A percentile compares a stretch with the other conserved stretches of the same genome.
Conservation (phyloP, 2,329 filamentous ascomycete species). For the Cordyceps fumosorosea region DNA sequence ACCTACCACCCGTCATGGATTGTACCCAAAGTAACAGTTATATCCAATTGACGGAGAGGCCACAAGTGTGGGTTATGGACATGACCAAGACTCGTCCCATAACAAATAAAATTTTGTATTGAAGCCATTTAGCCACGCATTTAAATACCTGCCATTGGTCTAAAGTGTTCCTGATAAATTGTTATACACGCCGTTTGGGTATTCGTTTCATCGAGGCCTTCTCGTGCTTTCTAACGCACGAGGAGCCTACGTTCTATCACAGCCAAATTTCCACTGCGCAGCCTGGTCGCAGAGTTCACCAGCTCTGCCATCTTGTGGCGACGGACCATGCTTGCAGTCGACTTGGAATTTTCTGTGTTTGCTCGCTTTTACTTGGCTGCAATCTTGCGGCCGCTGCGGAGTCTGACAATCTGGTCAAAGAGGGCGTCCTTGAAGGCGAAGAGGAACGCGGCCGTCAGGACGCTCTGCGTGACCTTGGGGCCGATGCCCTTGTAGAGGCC, state of each 20-base stretch:
- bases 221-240: background rate
- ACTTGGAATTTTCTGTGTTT: background rate
- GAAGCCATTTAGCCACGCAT: background rate
- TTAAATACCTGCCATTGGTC: background rate
- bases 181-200: background rate
- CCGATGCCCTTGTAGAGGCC: constrained; percentile 94
- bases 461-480: constrained; percentile 94
- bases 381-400: constrained; percentile 45
- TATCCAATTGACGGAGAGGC: constrained; percentile 14
- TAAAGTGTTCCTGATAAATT: background rate
- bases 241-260: background rate
- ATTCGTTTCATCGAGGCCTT: background rate
- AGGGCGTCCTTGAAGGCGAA: constrained; percentile 98
- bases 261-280: background rate
- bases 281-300: background rate
- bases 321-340: background rate
- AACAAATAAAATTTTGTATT: background rate
- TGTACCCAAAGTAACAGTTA: constrained; percentile 43
- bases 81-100: background rate
- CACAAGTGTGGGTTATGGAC: background rate
- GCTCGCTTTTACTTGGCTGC: constrained; percentile 24
- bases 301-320: background rate
- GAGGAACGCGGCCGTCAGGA: constrained; percentile 89
- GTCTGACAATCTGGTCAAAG: constrained; percentile 71
- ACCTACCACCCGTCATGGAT: constrained; percentile 61